Evolutionary conservation across 306 rosid genomes (phyloP), one percentile per base, ranked within the genome.

Genomic region (Gynostemma pentaphyllum): DNA sequence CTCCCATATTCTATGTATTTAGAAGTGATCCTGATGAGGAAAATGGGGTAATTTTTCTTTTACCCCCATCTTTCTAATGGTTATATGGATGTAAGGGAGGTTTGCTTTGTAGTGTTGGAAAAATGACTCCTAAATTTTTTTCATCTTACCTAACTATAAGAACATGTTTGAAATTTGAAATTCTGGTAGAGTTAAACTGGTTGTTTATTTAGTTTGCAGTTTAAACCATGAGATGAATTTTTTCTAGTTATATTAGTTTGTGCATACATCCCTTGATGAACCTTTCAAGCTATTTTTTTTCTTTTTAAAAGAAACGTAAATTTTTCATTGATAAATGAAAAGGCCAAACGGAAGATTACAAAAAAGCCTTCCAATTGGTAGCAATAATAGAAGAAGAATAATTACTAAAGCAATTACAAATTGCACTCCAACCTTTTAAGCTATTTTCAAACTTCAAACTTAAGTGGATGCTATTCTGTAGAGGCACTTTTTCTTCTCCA

Each of bases 1-100:
- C 99, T 61, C 97, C 99, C 73, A 71, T 94, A 57, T 94, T 64
- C 80, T 94, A 84, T 66, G 90, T 94, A 44, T 86, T 88, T 64
- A 94, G 74, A 81, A 86, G 76, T 81, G 97, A 94, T 61, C 95
- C 95, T 1, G 96, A 88, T 37, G 91, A 82, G 76, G 99, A 88
- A 71, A 80, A 82, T 74, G 83, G 80, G 52, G 99, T 94, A 79
- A 81, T 23, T 40, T 44, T 46, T 11, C 7, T 63, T 44, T 6
- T 18, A 26, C 36, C 53, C 53, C 21, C 15, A n/a, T 23, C 49
- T 26, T 2, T 14, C 23, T 23, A 21, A 61, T 39, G 48, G 30
- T 60, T 59, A 59, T 59, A 18, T 60, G 65, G 29, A 60, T 39
- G 21, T 18, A 18, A 45, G 29, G 37, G 21, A 22, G 42, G 8